Conservation (phyloP, 495 filamentous ascomycete genomes). For the Aspergillus steynii region DNA sequence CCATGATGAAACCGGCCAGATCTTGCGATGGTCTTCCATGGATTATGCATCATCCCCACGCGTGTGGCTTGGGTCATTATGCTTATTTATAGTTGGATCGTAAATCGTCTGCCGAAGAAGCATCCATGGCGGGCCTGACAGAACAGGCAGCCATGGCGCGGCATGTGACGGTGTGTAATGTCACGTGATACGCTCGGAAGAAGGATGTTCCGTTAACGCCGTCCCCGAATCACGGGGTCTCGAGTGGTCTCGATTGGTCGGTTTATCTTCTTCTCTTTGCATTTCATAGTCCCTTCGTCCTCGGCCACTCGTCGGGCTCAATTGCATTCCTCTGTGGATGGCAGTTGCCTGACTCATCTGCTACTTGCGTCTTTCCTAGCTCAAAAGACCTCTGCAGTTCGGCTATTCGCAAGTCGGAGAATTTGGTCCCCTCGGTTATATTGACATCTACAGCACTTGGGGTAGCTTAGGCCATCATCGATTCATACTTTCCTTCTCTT, state of each 20-base stretch:
- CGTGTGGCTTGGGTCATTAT: background rate
- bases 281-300: background rate
- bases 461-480: background rate
- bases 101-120: no score
- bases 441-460: background rate
- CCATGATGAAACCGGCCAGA: background rate
- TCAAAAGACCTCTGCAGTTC: background rate
- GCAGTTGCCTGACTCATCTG: conserved; percentile 6
- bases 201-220: conserved; percentile 4
- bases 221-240: conserved; percentile 10
- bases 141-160: background rate
- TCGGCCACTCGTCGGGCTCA: conserved; percentile 3
- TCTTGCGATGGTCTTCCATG: background rate
- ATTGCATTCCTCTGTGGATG: conserved; percentile 2
- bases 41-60: background rate
- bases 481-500: background rate
- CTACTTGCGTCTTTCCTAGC: background rate
- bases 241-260: conserved; percentile 8
- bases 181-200: conserved; percentile 1
- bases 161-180: background rate
- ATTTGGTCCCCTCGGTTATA: background rate
- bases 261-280: background rate
- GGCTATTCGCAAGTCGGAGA: background rate
- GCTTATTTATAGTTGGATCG: background rate
- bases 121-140: background rate